These are phyloP conservation scores for Pisolithus sp. DNA, from an alignment of 768 basidiomycete genomes.

Conservation along the genomic window DNA sequence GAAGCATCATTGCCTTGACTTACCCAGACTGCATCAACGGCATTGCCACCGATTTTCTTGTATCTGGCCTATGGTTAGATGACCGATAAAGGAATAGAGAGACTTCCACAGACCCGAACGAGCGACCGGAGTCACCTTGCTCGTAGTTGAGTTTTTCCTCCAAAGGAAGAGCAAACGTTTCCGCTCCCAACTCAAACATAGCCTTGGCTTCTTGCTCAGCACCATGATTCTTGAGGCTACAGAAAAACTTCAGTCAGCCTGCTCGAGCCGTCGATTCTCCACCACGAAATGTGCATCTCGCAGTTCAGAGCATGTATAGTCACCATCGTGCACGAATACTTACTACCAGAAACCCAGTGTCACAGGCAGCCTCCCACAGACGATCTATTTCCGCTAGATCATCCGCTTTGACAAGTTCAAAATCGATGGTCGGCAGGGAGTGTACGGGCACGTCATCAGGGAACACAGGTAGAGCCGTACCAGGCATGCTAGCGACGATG, in stretches of 20 bases:
- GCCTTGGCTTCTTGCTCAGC: constrained; percentile 28
- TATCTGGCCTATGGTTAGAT: constrained; percentile 29
- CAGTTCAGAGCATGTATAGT: too few species aligned
- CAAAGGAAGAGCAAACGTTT: constrained; percentile 34
- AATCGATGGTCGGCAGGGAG: constrained; percentile 43
- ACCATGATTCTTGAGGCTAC: constrained; percentile 40
- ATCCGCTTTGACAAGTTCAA: constrained; percentile 27
- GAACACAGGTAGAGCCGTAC: constrained; percentile 33
- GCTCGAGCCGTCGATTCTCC: neutral
- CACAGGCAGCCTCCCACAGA: constrained; percentile 43
- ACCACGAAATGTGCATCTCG: neutral
- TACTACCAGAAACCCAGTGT: constrained; percentile 51
- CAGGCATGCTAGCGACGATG: constrained; percentile 22
- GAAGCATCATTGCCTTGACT: neutral
- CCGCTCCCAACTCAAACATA: constrained; percentile 39
- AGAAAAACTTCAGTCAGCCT: neutral
- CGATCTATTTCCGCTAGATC: constrained; percentile 34
- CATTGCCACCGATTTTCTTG: constrained; percentile 58
- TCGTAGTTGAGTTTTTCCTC: constrained; percentile 39
- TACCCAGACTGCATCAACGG: constrained; percentile 53
- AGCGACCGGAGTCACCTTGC: constrained; percentile 36
- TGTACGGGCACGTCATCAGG: constrained; percentile 39
- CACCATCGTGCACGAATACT: constrained; percentile 14
- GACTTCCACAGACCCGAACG: constrained; percentile 29
- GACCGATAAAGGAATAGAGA: neutral